A percentile compares a stretch with the other conserved stretches of the same genome.
These are phyloP conservation scores for Cajanus cajan DNA, from an alignment of 306 rosid species.

Conservation along the genomic window DNA sequence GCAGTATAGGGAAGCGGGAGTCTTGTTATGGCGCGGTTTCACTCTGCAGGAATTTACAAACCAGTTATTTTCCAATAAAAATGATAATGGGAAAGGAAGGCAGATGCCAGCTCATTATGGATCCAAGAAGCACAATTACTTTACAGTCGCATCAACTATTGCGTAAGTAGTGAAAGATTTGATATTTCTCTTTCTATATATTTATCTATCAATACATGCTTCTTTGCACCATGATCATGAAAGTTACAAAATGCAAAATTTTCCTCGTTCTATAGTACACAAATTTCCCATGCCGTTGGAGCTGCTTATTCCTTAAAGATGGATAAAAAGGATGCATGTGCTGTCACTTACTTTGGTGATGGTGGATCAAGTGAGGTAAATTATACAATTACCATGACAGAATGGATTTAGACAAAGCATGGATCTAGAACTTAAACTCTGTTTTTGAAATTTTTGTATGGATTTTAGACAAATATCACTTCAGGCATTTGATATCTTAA, in stretches of 20 bases:
- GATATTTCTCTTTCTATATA: background rate
- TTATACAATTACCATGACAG: background rate
- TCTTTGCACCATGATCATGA: background rate
- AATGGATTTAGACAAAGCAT: background rate
- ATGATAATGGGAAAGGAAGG: conserved; percentile 87
- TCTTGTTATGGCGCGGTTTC: conserved; percentile 91
- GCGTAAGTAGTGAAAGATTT: conserved; percentile 57
- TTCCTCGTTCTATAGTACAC: conserved; percentile 52
- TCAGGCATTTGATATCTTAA: background rate
- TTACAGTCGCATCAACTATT: conserved; percentile 77
- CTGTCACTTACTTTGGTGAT: conserved; percentile 80
- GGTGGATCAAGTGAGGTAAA: conserved; percentile 98
- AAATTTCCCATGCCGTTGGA: conserved; percentile 94
- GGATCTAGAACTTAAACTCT: background rate
- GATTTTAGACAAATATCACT: conserved; percentile 7
- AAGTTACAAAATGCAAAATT: conserved; percentile 7
- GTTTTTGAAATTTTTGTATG: background rate
- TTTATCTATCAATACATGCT: background rate
- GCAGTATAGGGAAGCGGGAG: conserved; percentile 92
- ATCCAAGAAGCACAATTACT: conserved; percentile 79
- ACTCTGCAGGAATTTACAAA: conserved; percentile 81
- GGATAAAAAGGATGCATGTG: conserved; percentile 84
- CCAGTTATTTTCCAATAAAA: conserved; percentile 74
- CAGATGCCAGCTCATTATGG: conserved; percentile 96
- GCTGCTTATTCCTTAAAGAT: conserved; percentile 94